Percentiles rank a stretch among this genome's conserved stretches.
phyloP scores from a whole-genome alignment of 164 flowering plant genomes.

The Dillenia suffruticosa region DNA sequence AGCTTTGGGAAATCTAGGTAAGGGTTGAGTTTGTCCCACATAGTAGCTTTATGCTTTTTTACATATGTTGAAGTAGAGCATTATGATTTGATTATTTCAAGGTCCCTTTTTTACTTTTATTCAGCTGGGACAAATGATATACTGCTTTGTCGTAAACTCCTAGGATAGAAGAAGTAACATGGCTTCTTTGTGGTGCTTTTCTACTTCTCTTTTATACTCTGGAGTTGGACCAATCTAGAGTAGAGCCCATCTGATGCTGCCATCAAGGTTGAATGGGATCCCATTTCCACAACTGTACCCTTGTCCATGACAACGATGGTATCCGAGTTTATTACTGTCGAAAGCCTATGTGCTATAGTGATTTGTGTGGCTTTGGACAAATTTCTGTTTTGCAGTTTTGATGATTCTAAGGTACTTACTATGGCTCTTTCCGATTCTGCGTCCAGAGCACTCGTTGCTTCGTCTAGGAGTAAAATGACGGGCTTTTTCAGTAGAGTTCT shows the following conservation, averaged over 20 bases:
- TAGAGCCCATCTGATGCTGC: constrained; percentile 10
- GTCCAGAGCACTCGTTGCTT: constrained; percentile 81
- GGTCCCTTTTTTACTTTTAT: too few species aligned
- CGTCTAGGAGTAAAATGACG: constrained; percentile 58
- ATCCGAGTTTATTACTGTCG: constrained; percentile 57
- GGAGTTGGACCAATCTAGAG: too few species aligned
- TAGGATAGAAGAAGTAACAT: too few species aligned
- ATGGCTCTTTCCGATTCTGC: constrained; percentile 54
- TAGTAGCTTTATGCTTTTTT: too few species aligned
- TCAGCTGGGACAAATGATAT: too few species aligned
- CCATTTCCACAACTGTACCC: constrained; percentile 62
- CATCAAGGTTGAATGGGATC: constrained; percentile 42
- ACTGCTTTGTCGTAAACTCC: too few species aligned
- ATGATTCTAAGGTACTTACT: constrained; percentile 39
- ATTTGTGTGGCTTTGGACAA: constrained; percentile 38
- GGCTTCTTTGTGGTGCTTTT: too few species aligned
- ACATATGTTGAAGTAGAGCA: too few species aligned
- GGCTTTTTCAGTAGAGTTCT: constrained; percentile 65
- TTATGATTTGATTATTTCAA: too few species aligned
- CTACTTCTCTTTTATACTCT: too few species aligned
- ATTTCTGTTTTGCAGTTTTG: constrained; percentile 12
- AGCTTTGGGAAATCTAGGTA: constrained; percentile 35
- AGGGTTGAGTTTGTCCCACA: not conserved
- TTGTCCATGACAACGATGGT: constrained; percentile 60
- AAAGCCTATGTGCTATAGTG: constrained; percentile 67